Base-by-base conservation (phyloP, 2,329 filamentous ascomycete species). In the Torrubiella hemipterigena region DNA sequence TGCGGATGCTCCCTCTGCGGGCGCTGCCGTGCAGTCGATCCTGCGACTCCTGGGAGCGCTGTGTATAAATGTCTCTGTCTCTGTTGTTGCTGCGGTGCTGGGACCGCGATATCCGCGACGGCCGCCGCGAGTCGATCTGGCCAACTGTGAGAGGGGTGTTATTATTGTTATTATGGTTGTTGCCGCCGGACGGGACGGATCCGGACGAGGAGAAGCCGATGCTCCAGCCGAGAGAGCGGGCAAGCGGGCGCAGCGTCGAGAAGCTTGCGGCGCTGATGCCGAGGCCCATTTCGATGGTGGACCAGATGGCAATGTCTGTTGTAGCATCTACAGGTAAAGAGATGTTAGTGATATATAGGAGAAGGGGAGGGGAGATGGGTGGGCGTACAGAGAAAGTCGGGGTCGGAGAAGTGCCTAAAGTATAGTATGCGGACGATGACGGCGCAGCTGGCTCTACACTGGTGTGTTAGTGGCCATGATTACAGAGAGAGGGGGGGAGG, bases 221-320 rank as follows among this genome's bases (percentile, higher is more conserved):
- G 7, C 16, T 30, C 21, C 32, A 18, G 22, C 30, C 30, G 6
- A 33, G 23, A 11, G 23, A 27, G 10, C 34, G 21, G 19, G 30
- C 34, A 5, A 67, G 45, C 0, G 62, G 63, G 0, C 58, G 54
- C 0, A 65, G 43, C 0, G 61, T 63, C 3, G 59, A 55, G 3
- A 58, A 48, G 15, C 55, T 55, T 17, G 56, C 58, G 2, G 61
- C 63, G 2, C 55, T 56, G 36, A 66, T 59, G 31, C 58, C 58
- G 2, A 67, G 43, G 4, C 55, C 57, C 20, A 59, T 49, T 26
- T 66, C 63, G 9, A 58, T 44, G 0, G 55, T 58, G 2, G 61
- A 64, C 59, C 59, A 65, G 39, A 65, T 58, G 18, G 58, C 58
- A 26, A 63, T 52, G 30, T 56, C 50, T 15, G 48, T 33, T 0